Conservation (phyloP, 192 early-diverging fungal species). For the Podochytrium sp. region DNA sequence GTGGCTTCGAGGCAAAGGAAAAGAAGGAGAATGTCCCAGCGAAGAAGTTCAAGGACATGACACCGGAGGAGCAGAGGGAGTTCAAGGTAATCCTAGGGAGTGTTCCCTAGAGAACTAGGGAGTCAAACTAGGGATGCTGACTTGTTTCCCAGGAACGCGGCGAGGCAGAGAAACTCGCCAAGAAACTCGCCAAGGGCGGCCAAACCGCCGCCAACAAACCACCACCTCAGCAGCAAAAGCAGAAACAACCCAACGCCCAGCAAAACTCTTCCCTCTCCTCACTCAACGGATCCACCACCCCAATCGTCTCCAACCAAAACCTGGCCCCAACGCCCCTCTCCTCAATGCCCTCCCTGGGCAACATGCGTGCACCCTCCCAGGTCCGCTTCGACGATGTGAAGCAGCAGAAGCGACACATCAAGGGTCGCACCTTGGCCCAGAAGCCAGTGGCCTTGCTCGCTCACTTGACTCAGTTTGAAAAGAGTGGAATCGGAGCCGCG, state of each 20-base stretch:
- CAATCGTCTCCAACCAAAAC: slow-evolving; percentile 3
- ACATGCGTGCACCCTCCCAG: slow-evolving; percentile 25
- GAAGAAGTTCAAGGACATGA: slow-evolving; percentile 69
- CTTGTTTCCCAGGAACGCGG: slow-evolving; percentile 61
- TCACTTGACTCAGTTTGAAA: slow-evolving; percentile 72
- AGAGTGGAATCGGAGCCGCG: slow-evolving; percentile 31
- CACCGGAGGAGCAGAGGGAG: slow-evolving; percentile 87
- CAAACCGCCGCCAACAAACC: not conserved
- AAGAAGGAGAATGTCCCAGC: not conserved
- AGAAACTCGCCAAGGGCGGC: slow-evolving; percentile 41
- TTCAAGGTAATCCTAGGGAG: slow-evolving; percentile 58
- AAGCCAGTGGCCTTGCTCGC: slow-evolving; percentile 71
- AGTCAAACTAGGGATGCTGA: not conserved
- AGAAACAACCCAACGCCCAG: slow-evolving; percentile 6
- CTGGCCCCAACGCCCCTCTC: slow-evolving; percentile 5
- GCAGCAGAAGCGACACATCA: slow-evolving; percentile 24
- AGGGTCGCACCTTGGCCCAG: slow-evolving; percentile 36
- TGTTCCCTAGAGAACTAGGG: not conserved
- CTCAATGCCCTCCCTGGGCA: slow-evolving; percentile 7
- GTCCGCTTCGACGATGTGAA: slow-evolving; percentile 34
- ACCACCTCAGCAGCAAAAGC: slow-evolving; percentile 16
- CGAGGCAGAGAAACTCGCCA: slow-evolving; percentile 71
- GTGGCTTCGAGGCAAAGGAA: not conserved
- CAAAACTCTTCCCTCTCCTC: not conserved
- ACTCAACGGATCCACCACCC: not conserved